phyloP scores from a whole-genome alignment of 495 filamentous ascomycete species.

The Aspergillus cavernicola region DNA sequence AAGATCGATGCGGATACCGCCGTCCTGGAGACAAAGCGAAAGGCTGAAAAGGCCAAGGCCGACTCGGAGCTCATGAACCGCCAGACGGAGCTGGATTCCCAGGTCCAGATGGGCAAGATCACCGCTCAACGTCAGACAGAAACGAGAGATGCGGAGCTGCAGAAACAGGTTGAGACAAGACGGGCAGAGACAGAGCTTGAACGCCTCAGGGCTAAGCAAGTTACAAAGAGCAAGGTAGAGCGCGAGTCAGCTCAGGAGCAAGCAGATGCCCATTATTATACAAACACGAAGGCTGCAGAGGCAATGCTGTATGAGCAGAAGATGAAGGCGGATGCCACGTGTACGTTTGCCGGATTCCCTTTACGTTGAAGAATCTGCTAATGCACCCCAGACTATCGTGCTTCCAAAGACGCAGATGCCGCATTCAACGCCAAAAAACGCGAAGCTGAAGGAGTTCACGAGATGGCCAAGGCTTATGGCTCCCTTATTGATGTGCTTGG shows the following conservation, averaged over 20 bases:
- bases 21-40: conserved; percentile 76
- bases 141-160: conserved; percentile 68
- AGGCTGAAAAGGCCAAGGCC: conserved; percentile 71
- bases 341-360: conserved; percentile 14
- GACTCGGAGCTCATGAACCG: conserved; percentile 68
- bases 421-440: conserved; percentile 56
- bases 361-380: neutral
- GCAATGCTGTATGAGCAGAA: conserved; percentile 56
- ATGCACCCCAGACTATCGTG: conserved; percentile 25
- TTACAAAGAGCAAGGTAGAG: conserved; percentile 70
- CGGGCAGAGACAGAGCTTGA: conserved; percentile 76
- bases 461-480: conserved; percentile 73
- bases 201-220: conserved; percentile 67
- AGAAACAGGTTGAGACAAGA: conserved; percentile 69
- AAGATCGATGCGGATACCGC: conserved; percentile 80
- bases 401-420: conserved; percentile 60
- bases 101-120: conserved; percentile 70
- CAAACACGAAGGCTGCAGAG: conserved; percentile 46
- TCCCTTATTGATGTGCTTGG: conserved; percentile 67
- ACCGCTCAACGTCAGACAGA: conserved; percentile 66
- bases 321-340: conserved; percentile 53
- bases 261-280: conserved; percentile 58
- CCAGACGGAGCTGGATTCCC: conserved; percentile 65
- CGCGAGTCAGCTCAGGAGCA: conserved; percentile 70
- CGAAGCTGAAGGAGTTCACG: conserved; percentile 68